Conservation (phyloP, 179 eudicot species). For the Silene noctiflora region DNA sequence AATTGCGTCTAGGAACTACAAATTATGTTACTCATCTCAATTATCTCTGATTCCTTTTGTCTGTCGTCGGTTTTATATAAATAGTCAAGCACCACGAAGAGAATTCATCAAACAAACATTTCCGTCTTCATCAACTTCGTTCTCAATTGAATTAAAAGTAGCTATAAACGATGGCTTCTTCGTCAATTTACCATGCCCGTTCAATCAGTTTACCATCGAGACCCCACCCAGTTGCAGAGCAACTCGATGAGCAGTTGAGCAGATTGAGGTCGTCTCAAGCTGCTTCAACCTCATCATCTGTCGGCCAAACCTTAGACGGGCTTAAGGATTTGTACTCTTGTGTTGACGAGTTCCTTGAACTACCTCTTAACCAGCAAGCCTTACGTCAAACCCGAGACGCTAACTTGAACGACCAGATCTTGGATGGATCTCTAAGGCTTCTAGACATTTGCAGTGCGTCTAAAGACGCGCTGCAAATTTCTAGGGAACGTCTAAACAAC, state of each 20-base stretch:
- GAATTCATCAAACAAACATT: neutral
- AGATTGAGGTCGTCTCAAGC: slow-evolving; percentile 35
- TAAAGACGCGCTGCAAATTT: no score
- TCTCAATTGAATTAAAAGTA: neutral
- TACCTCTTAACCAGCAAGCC: slow-evolving; percentile 34
- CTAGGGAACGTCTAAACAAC: slow-evolving; percentile 12
- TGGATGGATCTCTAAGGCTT: slow-evolving; percentile 32
- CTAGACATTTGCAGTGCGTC: slow-evolving; percentile 27
- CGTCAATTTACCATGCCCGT: slow-evolving; percentile 29
- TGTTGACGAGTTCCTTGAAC: slow-evolving; percentile 30
- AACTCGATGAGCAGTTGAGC: slow-evolving; percentile 29
- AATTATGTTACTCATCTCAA: slow-evolving; percentile 1
- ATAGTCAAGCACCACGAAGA: neutral
- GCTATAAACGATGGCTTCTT: slow-evolving; percentile 28
- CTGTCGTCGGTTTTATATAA: slow-evolving; percentile 15
- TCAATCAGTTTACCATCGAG: slow-evolving; percentile 43
- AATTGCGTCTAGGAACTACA: neutral
- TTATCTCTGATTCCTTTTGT: slow-evolving; percentile 13
- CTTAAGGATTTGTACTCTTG: slow-evolving; percentile 31
- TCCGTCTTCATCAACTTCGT: slow-evolving; percentile 9
- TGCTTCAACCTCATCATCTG: slow-evolving; percentile 31
- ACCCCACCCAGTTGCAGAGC: slow-evolving; percentile 29
- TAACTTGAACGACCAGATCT: slow-evolving; percentile 23
- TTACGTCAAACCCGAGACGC: slow-evolving; percentile 15
- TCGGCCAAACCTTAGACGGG: slow-evolving; percentile 24